Conservation (phyloP, 208 protist genomes). For the Acanthamoeba polyphaga region DNA sequence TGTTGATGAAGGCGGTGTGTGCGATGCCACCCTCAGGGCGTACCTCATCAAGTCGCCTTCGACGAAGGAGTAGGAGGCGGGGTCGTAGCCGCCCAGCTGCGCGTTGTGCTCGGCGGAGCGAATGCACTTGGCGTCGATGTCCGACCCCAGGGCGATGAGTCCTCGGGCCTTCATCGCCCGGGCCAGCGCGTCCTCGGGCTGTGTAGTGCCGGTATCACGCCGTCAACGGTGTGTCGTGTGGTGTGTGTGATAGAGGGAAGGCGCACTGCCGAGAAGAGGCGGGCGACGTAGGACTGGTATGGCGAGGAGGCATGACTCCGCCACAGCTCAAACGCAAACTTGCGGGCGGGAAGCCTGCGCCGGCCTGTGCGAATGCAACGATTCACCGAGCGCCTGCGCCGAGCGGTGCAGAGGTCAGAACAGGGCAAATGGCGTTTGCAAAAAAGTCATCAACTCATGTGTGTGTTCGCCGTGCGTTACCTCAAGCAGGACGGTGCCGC, state of each 20-base stretch:
- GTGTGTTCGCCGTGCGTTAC: background rate
- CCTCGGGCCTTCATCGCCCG: background rate
- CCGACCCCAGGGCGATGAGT: conserved; percentile 7
- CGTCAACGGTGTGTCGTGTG: background rate
- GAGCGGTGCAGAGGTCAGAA: background rate
- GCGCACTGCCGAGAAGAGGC: conserved; percentile 19
- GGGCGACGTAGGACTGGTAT: background rate
- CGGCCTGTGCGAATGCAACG: background rate
- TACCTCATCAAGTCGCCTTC: conserved; percentile 32
- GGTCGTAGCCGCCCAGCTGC: background rate
- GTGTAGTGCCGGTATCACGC: too few species aligned
- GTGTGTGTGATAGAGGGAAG: background rate
- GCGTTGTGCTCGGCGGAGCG: background rate
- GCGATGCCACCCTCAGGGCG: background rate
- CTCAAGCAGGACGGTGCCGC: conserved; percentile 45
- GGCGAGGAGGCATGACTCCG: background rate
- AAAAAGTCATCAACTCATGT: background rate
- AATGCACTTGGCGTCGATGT: conserved; percentile 59
- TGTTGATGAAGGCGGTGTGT: too few species aligned
- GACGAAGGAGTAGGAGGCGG: background rate
- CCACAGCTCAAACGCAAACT: conserved; percentile 60
- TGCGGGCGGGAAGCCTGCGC: background rate
- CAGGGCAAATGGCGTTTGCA: background rate
- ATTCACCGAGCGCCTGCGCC: background rate
- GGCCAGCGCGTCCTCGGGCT: background rate